Evolutionary conservation across 2,329 filamentous ascomycete genomes (phyloP).

Genomic region (Apiospora hydei): DNA sequence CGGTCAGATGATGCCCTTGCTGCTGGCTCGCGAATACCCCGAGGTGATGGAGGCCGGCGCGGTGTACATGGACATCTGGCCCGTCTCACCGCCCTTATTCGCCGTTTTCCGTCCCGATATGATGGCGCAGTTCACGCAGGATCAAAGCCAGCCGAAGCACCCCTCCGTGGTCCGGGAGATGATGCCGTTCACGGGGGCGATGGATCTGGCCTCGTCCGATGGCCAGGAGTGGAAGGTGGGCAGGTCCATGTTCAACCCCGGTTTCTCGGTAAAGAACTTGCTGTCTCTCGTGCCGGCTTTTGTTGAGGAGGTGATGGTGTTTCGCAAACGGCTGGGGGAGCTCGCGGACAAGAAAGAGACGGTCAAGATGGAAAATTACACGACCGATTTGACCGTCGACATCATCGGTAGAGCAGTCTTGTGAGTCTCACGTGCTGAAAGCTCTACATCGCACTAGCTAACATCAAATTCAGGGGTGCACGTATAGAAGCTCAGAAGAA

Average conservation of each 20-base stretch:
- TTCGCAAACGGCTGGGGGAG: slow-evolving; percentile 30
- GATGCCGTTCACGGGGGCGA: slow-evolving; percentile 37
- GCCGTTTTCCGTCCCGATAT: slow-evolving; percentile 43
- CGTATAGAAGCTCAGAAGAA: slow-evolving; percentile 33
- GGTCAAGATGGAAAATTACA: slow-evolving; percentile 34
- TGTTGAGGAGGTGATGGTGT: slow-evolving; percentile 36
- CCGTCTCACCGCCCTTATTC: slow-evolving; percentile 43
- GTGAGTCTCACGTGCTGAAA: too few relatives aligned
- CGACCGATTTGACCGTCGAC: slow-evolving; percentile 34
- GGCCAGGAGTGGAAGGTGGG: slow-evolving; percentile 38
- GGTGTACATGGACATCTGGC: slow-evolving; percentile 49
- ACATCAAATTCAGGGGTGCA: slow-evolving; percentile 27
- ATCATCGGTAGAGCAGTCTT: slow-evolving; percentile 36
- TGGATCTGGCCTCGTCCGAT: slow-evolving; percentile 43
- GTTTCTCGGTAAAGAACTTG: slow-evolving; percentile 44
- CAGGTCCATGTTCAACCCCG: slow-evolving; percentile 44
- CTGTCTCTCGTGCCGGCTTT: slow-evolving; percentile 40
- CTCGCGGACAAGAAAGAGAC: slow-evolving; percentile 28
- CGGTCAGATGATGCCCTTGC: slow-evolving; percentile 34
- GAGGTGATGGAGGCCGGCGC: slow-evolving; percentile 39
- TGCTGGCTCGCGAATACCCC: slow-evolving; percentile 40
- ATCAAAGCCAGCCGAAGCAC: slow-evolving; percentile 42
- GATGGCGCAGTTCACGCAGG: slow-evolving; percentile 43
- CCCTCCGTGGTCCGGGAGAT: slow-evolving; percentile 33
- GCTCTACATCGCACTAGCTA: too few relatives aligned